Evolutionary conservation across 495 filamentous ascomycete genomes (phyloP).

Genomic region (Tuber indicum): DNA sequence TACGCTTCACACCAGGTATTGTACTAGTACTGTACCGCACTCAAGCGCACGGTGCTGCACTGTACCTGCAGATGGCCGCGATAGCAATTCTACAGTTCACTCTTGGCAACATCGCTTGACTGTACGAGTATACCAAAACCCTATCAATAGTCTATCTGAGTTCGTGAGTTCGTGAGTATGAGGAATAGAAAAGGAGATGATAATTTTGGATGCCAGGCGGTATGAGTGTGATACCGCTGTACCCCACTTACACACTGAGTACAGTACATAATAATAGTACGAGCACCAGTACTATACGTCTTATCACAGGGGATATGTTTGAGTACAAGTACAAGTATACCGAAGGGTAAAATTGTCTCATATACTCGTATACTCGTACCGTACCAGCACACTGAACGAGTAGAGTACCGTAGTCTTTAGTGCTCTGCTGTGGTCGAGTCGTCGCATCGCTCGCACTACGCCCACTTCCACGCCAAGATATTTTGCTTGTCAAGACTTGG

Average conservation of each 20-base stretch:
- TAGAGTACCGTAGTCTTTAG: too few relatives aligned
- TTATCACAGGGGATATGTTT: background rate
- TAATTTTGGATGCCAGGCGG: background rate
- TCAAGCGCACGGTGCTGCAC: background rate
- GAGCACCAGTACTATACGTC: too few relatives aligned
- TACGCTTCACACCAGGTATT: background rate
- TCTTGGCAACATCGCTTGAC: background rate
- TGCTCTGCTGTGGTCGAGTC: too few relatives aligned
- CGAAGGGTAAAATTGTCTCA: background rate
- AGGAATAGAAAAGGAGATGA: background rate
- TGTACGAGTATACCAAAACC: background rate
- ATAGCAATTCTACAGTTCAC: background rate
- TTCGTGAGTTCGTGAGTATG: background rate
- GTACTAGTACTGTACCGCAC: background rate
- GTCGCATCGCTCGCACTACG: too few relatives aligned
- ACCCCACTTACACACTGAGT: too few relatives aligned
- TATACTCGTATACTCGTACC: too few relatives aligned
- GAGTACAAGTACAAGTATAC: background rate
- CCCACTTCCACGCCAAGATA: too few relatives aligned
- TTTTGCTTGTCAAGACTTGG: too few relatives aligned
- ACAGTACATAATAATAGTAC: too few relatives aligned
- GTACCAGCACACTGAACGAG: too few relatives aligned
- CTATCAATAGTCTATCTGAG: background rate
- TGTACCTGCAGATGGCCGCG: background rate
- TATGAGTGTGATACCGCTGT: too few relatives aligned